Evolutionary conservation across 2,329 filamentous ascomycete genomes (phyloP).

Genomic region (Nakataea oryzae): DNA sequence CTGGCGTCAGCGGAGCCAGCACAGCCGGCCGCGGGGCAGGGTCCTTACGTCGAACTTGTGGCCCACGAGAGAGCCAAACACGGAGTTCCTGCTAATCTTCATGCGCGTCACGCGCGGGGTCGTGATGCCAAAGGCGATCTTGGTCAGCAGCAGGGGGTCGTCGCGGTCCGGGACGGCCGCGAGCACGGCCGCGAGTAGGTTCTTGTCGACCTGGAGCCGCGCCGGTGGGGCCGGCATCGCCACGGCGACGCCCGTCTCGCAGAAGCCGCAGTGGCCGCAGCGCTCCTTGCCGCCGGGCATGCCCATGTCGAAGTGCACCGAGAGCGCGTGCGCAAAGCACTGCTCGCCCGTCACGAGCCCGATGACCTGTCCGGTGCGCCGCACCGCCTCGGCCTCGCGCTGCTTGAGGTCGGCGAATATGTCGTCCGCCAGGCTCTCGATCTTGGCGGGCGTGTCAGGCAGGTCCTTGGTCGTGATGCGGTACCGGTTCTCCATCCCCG

Average conservation of each 20-base stretch:
- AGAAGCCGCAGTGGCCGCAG: conserved; percentile 47
- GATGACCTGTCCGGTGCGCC: conserved; percentile 36
- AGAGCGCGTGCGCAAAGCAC: conserved; percentile 42
- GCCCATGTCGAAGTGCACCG: conserved; percentile 46
- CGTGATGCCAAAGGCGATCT: conserved; percentile 50
- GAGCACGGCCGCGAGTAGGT: conserved; percentile 31
- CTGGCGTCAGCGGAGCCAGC: conserved; percentile 3
- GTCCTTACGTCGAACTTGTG: conserved; percentile 30
- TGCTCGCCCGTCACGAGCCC: conserved; percentile 38
- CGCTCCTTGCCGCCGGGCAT: conserved; percentile 28
- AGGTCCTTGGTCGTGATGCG: conserved; percentile 29
- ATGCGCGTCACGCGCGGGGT: conserved; percentile 42
- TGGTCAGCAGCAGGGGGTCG: conserved; percentile 47
- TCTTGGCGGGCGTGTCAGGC: conserved; percentile 28
- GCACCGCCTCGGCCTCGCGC: conserved; percentile 42
- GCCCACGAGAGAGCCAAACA: conserved; percentile 43
- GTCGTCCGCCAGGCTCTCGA: conserved; percentile 30
- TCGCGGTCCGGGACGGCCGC: conserved; percentile 33
- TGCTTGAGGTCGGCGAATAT: conserved; percentile 38
- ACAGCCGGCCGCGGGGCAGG: no score
- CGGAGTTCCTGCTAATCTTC: conserved; percentile 30
- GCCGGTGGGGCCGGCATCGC: conserved; percentile 5
- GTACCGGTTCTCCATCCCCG: conserved; percentile 43
- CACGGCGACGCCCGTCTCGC: conserved; percentile 25
- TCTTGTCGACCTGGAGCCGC: conserved; percentile 21